Conservation (phyloP, 345 rosid genomes). For the Zanthoxylum bungeanum region DNA sequence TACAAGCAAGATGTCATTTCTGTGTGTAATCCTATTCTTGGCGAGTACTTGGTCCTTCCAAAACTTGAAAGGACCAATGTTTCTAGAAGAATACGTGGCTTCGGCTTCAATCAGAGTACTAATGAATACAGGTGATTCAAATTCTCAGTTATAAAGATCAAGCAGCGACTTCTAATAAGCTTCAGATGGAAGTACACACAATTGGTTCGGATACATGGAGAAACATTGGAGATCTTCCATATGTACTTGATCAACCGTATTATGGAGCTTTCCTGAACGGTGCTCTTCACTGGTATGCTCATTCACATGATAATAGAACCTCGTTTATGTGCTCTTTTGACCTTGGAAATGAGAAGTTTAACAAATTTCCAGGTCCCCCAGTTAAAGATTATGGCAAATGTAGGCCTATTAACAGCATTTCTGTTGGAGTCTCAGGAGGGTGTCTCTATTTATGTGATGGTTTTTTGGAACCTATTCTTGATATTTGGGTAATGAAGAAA, state of each 20-base stretch:
- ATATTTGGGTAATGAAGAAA: constrained; percentile 30
- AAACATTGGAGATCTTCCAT: constrained; percentile 15
- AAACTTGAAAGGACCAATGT: neutral
- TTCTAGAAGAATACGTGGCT: constrained; percentile 37
- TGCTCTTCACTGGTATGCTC: constrained; percentile 16
- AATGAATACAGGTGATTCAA: constrained; percentile 41
- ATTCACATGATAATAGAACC: neutral
- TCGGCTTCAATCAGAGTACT: constrained; percentile 35
- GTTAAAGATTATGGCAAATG: neutral
- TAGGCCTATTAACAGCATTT: constrained; percentile 21
- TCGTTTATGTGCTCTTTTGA: constrained; percentile 21
- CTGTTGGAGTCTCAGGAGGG: constrained; percentile 17
- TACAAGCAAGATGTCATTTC: constrained; percentile 24
- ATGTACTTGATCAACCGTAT: constrained; percentile 15
- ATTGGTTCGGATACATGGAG: constrained; percentile 34
- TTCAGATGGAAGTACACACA: constrained; percentile 35
- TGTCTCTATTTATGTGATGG: constrained; percentile 33
- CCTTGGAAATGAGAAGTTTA: constrained; percentile 23
- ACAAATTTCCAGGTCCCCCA: constrained; percentile 14
- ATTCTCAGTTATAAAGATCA: constrained; percentile 28
- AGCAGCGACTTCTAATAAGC: neutral
- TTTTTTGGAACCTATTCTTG: neutral
- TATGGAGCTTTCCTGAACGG: constrained; percentile 32
- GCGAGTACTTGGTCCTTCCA: constrained; percentile 37
- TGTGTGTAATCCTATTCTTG: constrained; percentile 45